A percentile compares a stretch with the other conserved stretches of the same genome.
Evolutionary conservation across 176 grass and related monocot genomes (phyloP).

Genomic region (Metroxylon sagu): DNA sequence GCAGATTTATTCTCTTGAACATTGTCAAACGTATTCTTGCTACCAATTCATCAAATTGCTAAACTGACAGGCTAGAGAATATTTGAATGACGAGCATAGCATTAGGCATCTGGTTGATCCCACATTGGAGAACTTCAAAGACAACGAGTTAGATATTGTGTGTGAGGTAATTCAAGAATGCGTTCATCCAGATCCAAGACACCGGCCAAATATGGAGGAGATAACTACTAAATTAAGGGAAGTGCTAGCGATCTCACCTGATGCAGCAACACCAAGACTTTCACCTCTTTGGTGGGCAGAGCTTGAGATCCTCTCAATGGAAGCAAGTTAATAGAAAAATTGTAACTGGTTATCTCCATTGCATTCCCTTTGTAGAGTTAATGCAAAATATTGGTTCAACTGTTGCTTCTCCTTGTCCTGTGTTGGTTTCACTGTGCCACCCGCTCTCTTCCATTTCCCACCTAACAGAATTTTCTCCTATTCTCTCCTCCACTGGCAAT

Average conservation of each 20-base stretch:
- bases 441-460: too few relatives aligned
- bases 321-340: conserved; percentile 42
- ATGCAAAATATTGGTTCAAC: neutral
- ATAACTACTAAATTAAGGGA: conserved; percentile 39
- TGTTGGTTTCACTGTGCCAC: too few relatives aligned
- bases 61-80: conserved; percentile 44
- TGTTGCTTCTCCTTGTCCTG: too few relatives aligned
- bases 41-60: neutral
- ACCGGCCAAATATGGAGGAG: conserved; percentile 49
- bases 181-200: conserved; percentile 34
- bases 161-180: conserved; percentile 69
- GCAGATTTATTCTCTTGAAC: too few relatives aligned
- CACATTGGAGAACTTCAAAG: conserved; percentile 37
- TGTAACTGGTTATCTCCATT: too few relatives aligned
- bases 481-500: too few relatives aligned
- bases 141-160: conserved; percentile 43
- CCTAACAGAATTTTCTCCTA: too few relatives aligned
- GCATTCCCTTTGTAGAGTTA: conserved; percentile 8
- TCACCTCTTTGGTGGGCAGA: conserved; percentile 97
- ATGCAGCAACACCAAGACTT: conserved; percentile 59
- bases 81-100: conserved; percentile 47
- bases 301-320: conserved; percentile 77
- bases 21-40: neutral
- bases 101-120: conserved; percentile 41
- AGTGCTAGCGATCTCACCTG: conserved; percentile 50